A percentile compares a stretch with the other conserved stretches of the same genome.
phyloP scores from a whole-genome alignment of 768 basidiomycete species.

The Leccinum truebloodii region DNA sequence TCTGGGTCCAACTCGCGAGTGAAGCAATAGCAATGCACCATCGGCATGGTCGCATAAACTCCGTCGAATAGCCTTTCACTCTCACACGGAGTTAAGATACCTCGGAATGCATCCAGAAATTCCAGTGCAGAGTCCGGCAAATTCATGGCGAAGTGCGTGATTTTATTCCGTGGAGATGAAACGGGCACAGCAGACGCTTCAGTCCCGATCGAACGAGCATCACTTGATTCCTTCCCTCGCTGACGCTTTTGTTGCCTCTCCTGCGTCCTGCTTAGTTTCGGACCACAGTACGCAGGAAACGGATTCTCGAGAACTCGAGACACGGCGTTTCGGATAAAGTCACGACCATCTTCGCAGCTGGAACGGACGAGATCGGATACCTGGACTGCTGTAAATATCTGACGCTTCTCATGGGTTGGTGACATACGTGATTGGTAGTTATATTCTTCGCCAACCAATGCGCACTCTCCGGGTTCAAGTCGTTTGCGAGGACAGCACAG shows the following conservation, averaged over 20 bases:
- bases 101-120: slow-evolving; percentile 88
- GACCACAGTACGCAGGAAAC: slow-evolving; percentile 58
- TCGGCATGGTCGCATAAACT: slow-evolving; percentile 62
- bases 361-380: slow-evolving; percentile 69
- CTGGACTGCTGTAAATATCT: slow-evolving; percentile 33
- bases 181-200: slow-evolving; percentile 11
- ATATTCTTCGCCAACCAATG: slow-evolving; percentile 78
- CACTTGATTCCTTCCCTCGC: slow-evolving; percentile 27
- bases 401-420: neutral
- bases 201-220: neutral
- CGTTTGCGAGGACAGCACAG: slow-evolving; percentile 88
- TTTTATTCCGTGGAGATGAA: slow-evolving; percentile 47
- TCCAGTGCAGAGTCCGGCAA: slow-evolving; percentile 88
- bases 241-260: slow-evolving; percentile 48
- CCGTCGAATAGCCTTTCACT: slow-evolving; percentile 46
- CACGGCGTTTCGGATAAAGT: slow-evolving; percentile 72
- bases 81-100: slow-evolving; percentile 52
- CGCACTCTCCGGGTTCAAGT: slow-evolving; percentile 87
- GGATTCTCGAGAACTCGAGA: slow-evolving; percentile 59
- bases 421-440: slow-evolving; percentile 69
- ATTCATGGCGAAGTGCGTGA: slow-evolving; percentile 97
- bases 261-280: slow-evolving; percentile 35
- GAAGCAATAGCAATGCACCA: slow-evolving; percentile 97
- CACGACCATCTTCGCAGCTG: slow-evolving; percentile 81
- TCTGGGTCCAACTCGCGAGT: slow-evolving; percentile 76